phyloP scores from a whole-genome alignment of 23 red algal species.

The Gracilaria domingensis region DNA sequence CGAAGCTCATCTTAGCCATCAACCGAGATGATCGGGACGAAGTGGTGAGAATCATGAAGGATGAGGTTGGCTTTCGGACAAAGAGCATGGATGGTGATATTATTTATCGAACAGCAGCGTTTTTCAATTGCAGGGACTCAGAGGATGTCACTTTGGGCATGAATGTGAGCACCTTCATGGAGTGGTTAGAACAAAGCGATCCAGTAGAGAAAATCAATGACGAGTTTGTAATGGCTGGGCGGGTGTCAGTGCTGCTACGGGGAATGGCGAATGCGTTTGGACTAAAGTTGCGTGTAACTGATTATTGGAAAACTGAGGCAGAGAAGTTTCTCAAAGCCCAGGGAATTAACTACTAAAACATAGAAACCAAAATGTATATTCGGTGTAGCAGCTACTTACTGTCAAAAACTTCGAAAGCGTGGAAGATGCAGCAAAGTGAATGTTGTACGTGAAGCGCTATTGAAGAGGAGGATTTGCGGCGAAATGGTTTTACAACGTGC shows the following conservation, averaged over 20 bases:
- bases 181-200: slow-evolving; percentile 70
- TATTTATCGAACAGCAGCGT: slow-evolving; percentile 63
- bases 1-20: slow-evolving; percentile 78
- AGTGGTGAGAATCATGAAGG: slow-evolving; percentile 61
- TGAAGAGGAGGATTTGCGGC: too few relatives aligned
- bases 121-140: slow-evolving; percentile 75
- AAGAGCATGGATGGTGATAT: slow-evolving; percentile 69
- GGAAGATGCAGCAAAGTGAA: background rate
- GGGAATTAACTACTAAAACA: slow-evolving; percentile 59
- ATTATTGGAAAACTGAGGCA: slow-evolving; percentile 73
- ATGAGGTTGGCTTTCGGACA: slow-evolving; percentile 73
- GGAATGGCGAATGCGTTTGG: slow-evolving; percentile 88
- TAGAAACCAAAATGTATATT: background rate
- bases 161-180: slow-evolving; percentile 80
- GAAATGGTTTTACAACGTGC: background rate
- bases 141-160: slow-evolving; percentile 71
- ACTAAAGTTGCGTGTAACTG: slow-evolving; percentile 57
- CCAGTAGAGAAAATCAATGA: slow-evolving; percentile 71
- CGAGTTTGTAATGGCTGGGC: slow-evolving; percentile 76
- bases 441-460: too few relatives aligned
- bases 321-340: slow-evolving; percentile 65
- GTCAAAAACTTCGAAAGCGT: background rate
- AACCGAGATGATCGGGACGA: slow-evolving; percentile 63
- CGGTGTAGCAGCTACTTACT: background rate
- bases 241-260: slow-evolving; percentile 70